A percentile compares a stretch with the other conserved stretches of the same genome.
phyloP scores from a whole-genome alignment of 2,329 filamentous ascomycete genomes.

The Exophiala lecanii-corni region DNA sequence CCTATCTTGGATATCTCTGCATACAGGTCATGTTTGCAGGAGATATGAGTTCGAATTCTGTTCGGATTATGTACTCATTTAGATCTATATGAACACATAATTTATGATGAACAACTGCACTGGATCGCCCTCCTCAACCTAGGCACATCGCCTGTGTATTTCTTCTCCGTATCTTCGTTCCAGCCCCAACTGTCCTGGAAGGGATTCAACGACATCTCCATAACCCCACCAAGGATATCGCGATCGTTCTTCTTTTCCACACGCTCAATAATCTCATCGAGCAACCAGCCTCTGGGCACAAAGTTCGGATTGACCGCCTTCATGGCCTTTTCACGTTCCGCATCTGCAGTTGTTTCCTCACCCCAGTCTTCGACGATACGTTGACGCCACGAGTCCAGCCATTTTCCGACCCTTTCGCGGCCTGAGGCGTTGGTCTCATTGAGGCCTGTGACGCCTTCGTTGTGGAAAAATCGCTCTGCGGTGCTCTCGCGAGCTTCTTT shows the following conservation, averaged over 20 bases:
- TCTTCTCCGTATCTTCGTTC: slow-evolving; percentile 67
- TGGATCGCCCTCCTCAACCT: slow-evolving; percentile 74
- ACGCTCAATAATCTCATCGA: slow-evolving; percentile 86
- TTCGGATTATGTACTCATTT: too few species aligned
- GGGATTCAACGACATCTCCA: slow-evolving; percentile 78
- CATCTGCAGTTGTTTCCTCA: slow-evolving; percentile 46
- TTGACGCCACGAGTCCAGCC: slow-evolving; percentile 74
- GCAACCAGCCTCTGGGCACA: slow-evolving; percentile 80
- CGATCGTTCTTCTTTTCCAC: slow-evolving; percentile 82
- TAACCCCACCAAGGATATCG: slow-evolving; percentile 69
- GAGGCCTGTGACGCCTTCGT: slow-evolving; percentile 60
- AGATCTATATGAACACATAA: too few species aligned
- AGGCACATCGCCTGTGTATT: slow-evolving; percentile 84
- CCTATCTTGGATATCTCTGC: too few species aligned
- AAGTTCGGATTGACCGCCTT: slow-evolving; percentile 89
- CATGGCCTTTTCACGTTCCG: slow-evolving; percentile 67
- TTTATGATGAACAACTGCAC: slow-evolving; percentile 89
- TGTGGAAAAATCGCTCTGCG: slow-evolving; percentile 74
- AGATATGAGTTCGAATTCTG: too few species aligned
- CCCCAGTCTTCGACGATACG: slow-evolving; percentile 75
- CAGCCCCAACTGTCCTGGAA: slow-evolving; percentile 67
- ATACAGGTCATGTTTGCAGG: too few species aligned
- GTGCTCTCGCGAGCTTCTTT: slow-evolving; percentile 59
- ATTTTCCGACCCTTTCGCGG: slow-evolving; percentile 63
- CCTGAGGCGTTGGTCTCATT: slow-evolving; percentile 60